phyloP scores from a whole-genome alignment of 306 rosid species.

The Malus sieversii region DNA sequence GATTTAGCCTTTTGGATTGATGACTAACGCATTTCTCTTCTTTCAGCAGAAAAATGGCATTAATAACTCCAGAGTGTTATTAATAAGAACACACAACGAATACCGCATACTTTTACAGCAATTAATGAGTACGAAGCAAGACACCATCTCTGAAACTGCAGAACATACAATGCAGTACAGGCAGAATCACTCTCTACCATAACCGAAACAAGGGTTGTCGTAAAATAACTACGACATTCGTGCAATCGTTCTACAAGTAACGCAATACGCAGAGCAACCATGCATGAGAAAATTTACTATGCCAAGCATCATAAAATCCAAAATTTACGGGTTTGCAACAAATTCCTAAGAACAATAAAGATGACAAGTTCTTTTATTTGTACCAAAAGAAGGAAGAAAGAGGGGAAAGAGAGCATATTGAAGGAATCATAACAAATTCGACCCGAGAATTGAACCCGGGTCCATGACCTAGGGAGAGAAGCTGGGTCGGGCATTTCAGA shows the following conservation, averaged over 20 bases:
- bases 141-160: background rate
- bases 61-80: background rate
- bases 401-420: background rate
- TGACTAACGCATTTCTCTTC: background rate
- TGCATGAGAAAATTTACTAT: background rate
- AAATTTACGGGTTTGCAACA: background rate
- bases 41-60: background rate
- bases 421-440: background rate
- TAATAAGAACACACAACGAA: background rate
- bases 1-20: background rate
- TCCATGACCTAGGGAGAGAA: background rate
- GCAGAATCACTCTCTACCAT: background rate
- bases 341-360: background rate
- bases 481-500: conserved; percentile 15
- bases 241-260: background rate
- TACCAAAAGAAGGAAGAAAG: background rate
- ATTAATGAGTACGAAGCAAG: background rate
- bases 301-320: background rate
- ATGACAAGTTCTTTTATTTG: background rate
- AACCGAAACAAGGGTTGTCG: background rate
- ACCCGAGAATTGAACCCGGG: conserved; percentile 8
- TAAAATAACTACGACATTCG: background rate
- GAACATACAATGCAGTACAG: background rate
- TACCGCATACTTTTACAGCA: background rate
- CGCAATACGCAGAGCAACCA: background rate